phyloP scores from a whole-genome alignment of 148 eudicot genomes.

The Tetragonia tetragonoides region DNA sequence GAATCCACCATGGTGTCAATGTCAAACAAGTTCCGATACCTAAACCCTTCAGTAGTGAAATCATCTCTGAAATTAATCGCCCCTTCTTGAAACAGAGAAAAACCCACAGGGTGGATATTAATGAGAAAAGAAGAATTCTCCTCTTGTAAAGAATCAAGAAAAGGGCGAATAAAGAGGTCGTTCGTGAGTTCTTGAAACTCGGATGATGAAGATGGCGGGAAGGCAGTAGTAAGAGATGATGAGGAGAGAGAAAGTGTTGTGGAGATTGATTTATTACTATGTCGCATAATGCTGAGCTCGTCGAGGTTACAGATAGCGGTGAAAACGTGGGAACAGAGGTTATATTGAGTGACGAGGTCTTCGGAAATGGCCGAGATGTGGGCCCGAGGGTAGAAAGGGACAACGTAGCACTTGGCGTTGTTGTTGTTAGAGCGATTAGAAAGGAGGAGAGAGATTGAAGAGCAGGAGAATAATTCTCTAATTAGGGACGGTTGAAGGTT shows the following conservation, averaged over 20 bases:
- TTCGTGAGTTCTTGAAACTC: constrained; percentile 52
- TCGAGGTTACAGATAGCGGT: constrained; percentile 65
- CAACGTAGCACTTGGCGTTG: constrained; percentile 48
- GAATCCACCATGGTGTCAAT: constrained; percentile 64
- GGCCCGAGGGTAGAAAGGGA: constrained; percentile 91
- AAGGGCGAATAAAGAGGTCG: constrained; percentile 41
- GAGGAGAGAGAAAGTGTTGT: constrained; percentile 60
- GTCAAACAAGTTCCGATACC: constrained; percentile 72
- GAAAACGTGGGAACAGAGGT: constrained; percentile 38
- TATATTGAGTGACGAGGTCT: constrained; percentile 20
- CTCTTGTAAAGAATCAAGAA: constrained; percentile 54
- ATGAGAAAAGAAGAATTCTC: constrained; percentile 62
- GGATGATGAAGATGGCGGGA: constrained; percentile 79
- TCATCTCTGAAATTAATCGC: constrained; percentile 68
- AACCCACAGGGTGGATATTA: constrained; percentile 66
- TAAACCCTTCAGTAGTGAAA: constrained; percentile 57
- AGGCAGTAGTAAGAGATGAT: constrained; percentile 40
- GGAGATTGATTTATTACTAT: constrained; percentile 50
- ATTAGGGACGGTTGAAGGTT: constrained; percentile 45
- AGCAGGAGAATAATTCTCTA: constrained; percentile 71
- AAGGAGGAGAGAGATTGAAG: constrained; percentile 53
- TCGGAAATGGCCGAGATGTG: constrained; percentile 58
- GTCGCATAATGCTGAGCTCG: constrained; percentile 52
- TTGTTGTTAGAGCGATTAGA: constrained; percentile 58
- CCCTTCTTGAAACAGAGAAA: constrained; percentile 53